Conservation (phyloP, 768 basidiomycete species). For the Pleurotus tuoliensis region DNA sequence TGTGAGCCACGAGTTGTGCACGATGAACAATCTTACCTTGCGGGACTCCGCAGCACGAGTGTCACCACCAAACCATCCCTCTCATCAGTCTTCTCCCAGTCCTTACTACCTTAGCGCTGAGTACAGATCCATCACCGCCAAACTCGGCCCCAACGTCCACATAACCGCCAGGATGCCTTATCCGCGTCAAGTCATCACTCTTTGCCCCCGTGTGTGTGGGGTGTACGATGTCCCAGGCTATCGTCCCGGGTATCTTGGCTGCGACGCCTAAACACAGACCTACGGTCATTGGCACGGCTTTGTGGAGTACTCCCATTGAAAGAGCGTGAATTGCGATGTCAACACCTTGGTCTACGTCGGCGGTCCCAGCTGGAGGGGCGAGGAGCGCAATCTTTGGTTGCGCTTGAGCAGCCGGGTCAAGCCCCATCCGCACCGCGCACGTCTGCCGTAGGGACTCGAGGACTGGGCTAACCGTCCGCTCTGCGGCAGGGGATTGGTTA, state of each 20-base stretch:
- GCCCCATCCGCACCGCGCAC: slow-evolving; percentile 58
- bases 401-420: slow-evolving; percentile 58
- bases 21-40: too few relatives aligned
- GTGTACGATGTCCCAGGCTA: slow-evolving; percentile 48
- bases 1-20: too few relatives aligned
- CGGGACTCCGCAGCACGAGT: too few relatives aligned
- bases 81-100: slow-evolving; percentile 72
- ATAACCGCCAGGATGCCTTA: slow-evolving; percentile 63
- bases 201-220: slow-evolving; percentile 15
- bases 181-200: slow-evolving; percentile 32
- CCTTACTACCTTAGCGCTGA: slow-evolving; percentile 59
- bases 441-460: slow-evolving; percentile 53
- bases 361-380: slow-evolving; percentile 24
- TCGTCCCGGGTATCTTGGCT: slow-evolving; percentile 45
- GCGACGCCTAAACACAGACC: slow-evolving; percentile 69
- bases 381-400: slow-evolving; percentile 71
- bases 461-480: slow-evolving; percentile 20
- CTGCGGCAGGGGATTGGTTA: slow-evolving; percentile 19
- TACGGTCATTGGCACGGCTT: slow-evolving; percentile 72
- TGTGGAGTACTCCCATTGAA: slow-evolving; percentile 70
- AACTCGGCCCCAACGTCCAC: slow-evolving; percentile 67
- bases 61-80: slow-evolving; percentile 62
- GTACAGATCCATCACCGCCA: slow-evolving; percentile 38
- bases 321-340: slow-evolving; percentile 57
- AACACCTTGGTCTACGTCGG: slow-evolving; percentile 24